These are phyloP conservation scores for Ramularia endophylla DNA, from an alignment of 2,329 filamentous ascomycete species.

Conservation along the genomic window DNA sequence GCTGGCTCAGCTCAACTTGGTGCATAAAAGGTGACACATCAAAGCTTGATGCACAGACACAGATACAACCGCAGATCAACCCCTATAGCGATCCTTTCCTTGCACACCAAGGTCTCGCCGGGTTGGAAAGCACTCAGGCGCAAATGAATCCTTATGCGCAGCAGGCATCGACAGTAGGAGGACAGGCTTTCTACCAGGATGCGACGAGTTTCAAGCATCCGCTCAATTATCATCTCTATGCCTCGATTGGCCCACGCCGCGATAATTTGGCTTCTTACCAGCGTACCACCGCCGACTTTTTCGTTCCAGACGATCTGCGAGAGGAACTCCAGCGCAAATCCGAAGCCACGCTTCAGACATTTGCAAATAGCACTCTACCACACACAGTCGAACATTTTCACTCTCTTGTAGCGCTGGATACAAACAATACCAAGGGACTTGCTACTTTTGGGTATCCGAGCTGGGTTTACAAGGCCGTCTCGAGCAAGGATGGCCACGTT, in stretches of 20 bases:
- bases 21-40: neutral
- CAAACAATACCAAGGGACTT: slow-evolving; percentile 69
- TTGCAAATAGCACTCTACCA: slow-evolving; percentile 67
- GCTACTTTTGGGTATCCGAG: slow-evolving; percentile 80
- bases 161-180: slow-evolving; percentile 57
- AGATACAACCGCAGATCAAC: slow-evolving; percentile 28
- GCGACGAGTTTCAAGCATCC: slow-evolving; percentile 52
- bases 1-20: slow-evolving; percentile 2
- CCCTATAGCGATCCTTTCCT: slow-evolving; percentile 41
- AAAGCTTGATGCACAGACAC: slow-evolving; percentile 22
- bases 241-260: slow-evolving; percentile 74
- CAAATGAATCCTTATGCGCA: slow-evolving; percentile 66
- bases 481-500: slow-evolving; percentile 79
- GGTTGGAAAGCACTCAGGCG: slow-evolving; percentile 32
- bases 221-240: slow-evolving; percentile 88
- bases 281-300: slow-evolving; percentile 81
- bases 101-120: slow-evolving; percentile 22
- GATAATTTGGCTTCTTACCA: slow-evolving; percentile 82
- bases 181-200: slow-evolving; percentile 60
- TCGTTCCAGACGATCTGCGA: slow-evolving; percentile 77
- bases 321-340: slow-evolving; percentile 86
- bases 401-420: slow-evolving; percentile 84
- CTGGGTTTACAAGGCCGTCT: slow-evolving; percentile 94
- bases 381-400: slow-evolving; percentile 79
- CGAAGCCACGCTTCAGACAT: slow-evolving; percentile 76